phyloP scores from a whole-genome alignment of 805 yeast species.

The Kodamaea laetipori region DNA sequence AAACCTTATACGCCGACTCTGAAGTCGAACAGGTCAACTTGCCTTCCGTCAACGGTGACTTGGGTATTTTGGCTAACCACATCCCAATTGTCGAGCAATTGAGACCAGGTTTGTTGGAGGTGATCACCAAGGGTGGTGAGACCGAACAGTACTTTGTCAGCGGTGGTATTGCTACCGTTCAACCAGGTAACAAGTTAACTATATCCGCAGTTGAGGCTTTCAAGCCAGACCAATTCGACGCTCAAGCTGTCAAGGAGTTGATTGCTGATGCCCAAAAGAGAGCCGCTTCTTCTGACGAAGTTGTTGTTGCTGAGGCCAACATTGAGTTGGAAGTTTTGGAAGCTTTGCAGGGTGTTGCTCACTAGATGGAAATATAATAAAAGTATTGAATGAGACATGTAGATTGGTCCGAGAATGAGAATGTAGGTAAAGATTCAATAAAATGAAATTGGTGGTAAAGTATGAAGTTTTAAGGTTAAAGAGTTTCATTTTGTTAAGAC shows the following conservation, averaged over 20 bases:
- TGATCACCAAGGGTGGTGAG: constrained; percentile 74
- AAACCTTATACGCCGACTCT: constrained; percentile 63
- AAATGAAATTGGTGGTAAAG: too few relatives aligned
- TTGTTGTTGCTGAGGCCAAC: constrained; percentile 89
- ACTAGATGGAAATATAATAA: constrained; percentile 36
- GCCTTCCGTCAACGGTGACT: constrained; percentile 93
- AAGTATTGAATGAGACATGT: neutral
- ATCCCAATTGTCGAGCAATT: constrained; percentile 97
- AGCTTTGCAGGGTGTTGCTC: constrained; percentile 83
- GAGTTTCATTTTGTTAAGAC: too few relatives aligned
- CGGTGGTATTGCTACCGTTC: constrained; percentile 96
- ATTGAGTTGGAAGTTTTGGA: constrained; percentile 95
- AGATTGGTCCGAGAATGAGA: neutral
- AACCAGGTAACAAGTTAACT: constrained; percentile 88
- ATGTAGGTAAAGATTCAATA: too few relatives aligned
- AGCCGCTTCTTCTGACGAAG: constrained; percentile 79
- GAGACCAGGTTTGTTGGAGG: constrained; percentile 92
- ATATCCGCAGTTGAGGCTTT: constrained; percentile 95
- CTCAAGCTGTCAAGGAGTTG: constrained; percentile 74
- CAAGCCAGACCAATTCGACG: constrained; percentile 84
- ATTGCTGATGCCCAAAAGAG: constrained; percentile 94
- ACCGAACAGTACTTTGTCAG: constrained; percentile 83
- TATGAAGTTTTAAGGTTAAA: too few relatives aligned
- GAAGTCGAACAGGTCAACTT: constrained; percentile 77
- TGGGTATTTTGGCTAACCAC: constrained; percentile 97